Base-by-base conservation (phyloP, 306 rosid species). In the Luffa acutangula region DNA sequence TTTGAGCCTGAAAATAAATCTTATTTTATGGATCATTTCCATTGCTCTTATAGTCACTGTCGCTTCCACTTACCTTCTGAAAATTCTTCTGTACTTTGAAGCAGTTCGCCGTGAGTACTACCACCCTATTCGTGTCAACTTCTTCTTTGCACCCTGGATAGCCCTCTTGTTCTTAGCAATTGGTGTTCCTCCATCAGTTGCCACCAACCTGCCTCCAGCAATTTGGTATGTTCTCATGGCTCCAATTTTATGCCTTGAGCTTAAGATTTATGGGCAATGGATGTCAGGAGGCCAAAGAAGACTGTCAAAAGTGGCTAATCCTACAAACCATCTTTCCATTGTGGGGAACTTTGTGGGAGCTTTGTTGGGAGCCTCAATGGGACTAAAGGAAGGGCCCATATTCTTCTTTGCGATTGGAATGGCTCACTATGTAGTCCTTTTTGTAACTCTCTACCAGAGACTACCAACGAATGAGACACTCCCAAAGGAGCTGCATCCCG, bases 251-350 rank as follows among this genome's bases (percentile, higher is more conserved):
- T 83, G 82, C 36, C 97, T 94, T 18, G 97, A 92, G 87, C 91
- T 94, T 36, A 94, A 94, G 89, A 89, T 94, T 41, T 94, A 94
- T 54, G 98, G 98, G 83, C 98, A 94, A 60, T 94, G 98, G 98
- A 94, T 94, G 98, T 94, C 97, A 7, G 97, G 97, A 21, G 97
- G 97, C 4, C 96, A 87, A 63, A 84, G 94, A 75, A 85, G 98
- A 83, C 92, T 94, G 11, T 94, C 97, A 20, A 90, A 86, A 67
- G 98, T 94, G 79, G 97, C 96, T 0, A 94, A 94, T 70, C 98
- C 98, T 66, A 87, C 92, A 25, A 94, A 94, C 72, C 96, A 94
- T 76, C 87, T 94, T 45, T 86, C 98, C 8, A 5, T 94, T 62
- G 93, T 92, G 46, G 97, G 98, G 17, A 94, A 92, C 76, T 94